Evolutionary conservation across 1,284 basidiomycete species (phyloP), one percentile per base, ranked within the genome.

Genomic region (Laetiporus sulphureus): DNA sequence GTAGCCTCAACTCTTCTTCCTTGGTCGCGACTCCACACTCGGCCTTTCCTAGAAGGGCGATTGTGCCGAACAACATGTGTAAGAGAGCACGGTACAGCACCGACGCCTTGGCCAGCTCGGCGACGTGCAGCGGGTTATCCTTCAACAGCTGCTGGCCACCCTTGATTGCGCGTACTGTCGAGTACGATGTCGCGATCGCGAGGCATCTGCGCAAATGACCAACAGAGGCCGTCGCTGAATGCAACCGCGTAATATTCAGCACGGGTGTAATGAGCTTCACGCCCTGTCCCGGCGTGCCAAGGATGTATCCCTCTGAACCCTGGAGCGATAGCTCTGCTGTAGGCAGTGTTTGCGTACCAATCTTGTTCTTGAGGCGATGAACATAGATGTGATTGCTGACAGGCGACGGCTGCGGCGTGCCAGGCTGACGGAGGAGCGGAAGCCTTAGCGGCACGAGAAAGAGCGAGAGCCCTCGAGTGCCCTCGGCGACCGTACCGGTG

Each of bases 301-400:
- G 64, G 32, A 84, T 74, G 58, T 82, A 85, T 2, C 68, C 88
- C 33, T 77, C 69, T 3, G 83, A 64, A 13, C 68, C 69, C 38
- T 78, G 66, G 23, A 91, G 64, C 24, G 75, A 75, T 36, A 90
- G 71, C 60, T 91, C 87, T 1, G 85, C 87, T 0, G 87, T 91
- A 0, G 87, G 88, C 7, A 91, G 63, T 22, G 75, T 68, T 47
- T 83, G 77, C 0, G 88, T 90, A 2, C 88, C 87, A 29, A 89
- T 69, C 63, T 91, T 91, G 57, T 85, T 73, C 66, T 91, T 88
- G 34, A 90, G 68, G 2, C 86, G 70, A 57, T 91, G 85, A 3
- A 86, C 65, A 45, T 70, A 66, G 46, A 91, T 78, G 16, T 79
- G 78, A 61, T 91, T 90, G 55, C 75, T 78, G 4, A 63, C 66